Evolutionary conservation across 2,329 filamentous ascomycete genomes (phyloP).

Genomic region (Paecilomyces niveus): DNA sequence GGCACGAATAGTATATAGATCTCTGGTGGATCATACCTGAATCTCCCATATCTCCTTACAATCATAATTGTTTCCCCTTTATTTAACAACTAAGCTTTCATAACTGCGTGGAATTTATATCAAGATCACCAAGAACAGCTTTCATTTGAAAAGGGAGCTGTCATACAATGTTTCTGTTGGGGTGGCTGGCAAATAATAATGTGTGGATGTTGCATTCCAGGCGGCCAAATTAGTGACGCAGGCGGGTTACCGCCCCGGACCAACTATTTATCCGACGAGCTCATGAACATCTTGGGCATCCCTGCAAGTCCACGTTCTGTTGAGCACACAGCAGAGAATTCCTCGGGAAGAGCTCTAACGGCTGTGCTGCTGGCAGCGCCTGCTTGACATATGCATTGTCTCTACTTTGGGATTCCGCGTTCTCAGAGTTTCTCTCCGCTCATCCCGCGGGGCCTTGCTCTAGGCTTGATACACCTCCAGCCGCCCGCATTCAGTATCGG

Average conservation of each 20-base stretch:
- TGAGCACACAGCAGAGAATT: neutral
- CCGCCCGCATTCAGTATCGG: conserved; percentile 11
- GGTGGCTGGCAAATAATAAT: neutral
- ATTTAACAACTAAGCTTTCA: neutral
- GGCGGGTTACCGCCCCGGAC: neutral
- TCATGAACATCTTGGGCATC: conserved; percentile 7
- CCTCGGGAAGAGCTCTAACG: conserved; percentile 8
- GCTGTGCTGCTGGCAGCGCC: conserved; percentile 7
- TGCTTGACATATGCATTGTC: neutral
- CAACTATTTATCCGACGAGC: neutral
- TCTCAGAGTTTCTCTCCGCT: neutral
- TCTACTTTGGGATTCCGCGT: neutral
- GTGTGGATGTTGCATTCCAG: neutral
- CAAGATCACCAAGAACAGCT: neutral
- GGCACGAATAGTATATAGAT: neutral
- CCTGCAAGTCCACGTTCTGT: conserved; percentile 6
- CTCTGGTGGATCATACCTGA: neutral
- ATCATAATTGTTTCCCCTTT: neutral
- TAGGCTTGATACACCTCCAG: conserved; percentile 4
- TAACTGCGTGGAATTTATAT: neutral
- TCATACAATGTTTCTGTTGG: neutral
- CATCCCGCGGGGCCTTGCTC: conserved; percentile 1
- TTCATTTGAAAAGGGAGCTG: neutral
- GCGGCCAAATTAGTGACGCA: neutral
- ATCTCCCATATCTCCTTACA: neutral